These are phyloP conservation scores for Paracorniculantispora psalliotae DNA, from an alignment of 2,329 filamentous ascomycete species.

Conservation along the genomic window DNA sequence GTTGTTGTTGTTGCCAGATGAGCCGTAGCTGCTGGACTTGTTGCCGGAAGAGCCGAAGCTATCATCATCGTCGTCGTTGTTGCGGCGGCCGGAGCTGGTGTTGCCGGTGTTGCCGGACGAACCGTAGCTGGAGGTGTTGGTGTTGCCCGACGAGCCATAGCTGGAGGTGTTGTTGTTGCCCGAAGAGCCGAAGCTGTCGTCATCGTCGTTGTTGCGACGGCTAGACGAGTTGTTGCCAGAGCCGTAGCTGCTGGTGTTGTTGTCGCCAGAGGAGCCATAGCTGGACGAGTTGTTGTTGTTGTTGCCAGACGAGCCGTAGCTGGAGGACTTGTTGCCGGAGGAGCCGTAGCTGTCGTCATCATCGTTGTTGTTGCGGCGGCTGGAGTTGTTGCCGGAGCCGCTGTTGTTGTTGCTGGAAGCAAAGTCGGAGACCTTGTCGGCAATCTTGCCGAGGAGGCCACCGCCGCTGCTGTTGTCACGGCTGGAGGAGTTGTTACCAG, in stretches of 20 bases:
- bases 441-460: no score
- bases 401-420: not conserved
- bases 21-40: constrained; percentile 14
- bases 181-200: constrained; percentile 17
- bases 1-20: constrained; percentile 3
- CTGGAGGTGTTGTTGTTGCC: constrained; percentile 26
- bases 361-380: no score
- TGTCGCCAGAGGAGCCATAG: constrained; percentile 16
- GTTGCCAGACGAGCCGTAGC: not conserved
- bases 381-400: not conserved
- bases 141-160: constrained; percentile 18
- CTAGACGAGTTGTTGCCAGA: constrained; percentile 20
- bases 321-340: constrained; percentile 16
- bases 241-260: constrained; percentile 12
- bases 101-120: constrained; percentile 10
- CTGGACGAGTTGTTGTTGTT: no score
- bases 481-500: constrained; percentile 17
- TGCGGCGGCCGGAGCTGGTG: constrained; percentile 15
- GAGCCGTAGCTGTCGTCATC: constrained; percentile 18
- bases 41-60: constrained; percentile 17
- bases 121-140: constrained; percentile 18
- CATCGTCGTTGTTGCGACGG: constrained; percentile 13
- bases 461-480: no score
- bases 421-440: not conserved
- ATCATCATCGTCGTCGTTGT: constrained; percentile 15